Conservation (phyloP, 2,329 filamentous ascomycete genomes). For the Ascochyta koolunga region DNA sequence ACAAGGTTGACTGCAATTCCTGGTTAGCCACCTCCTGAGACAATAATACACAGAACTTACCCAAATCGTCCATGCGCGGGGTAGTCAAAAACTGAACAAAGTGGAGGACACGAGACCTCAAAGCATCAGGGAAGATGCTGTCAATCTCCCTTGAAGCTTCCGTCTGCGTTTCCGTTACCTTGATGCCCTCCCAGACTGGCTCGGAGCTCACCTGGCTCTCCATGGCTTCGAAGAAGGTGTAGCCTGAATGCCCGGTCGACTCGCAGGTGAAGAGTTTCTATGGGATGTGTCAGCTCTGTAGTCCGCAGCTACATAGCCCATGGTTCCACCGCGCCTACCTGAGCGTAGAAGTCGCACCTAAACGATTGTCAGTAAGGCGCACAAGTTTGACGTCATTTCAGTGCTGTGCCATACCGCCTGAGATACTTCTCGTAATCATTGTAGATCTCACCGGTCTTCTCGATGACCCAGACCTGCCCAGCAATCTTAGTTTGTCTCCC, state of each 20-base stretch:
- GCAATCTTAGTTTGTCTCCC: conserved; percentile 34
- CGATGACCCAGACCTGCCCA: conserved; percentile 84
- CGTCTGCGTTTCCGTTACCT: conserved; percentile 48
- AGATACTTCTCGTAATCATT: conserved; percentile 87
- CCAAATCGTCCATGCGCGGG: conserved; percentile 80
- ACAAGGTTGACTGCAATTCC: conserved; percentile 36
- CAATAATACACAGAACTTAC: conserved; percentile 48
- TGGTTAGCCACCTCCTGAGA: conserved; percentile 38
- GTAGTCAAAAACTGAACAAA: conserved; percentile 90
- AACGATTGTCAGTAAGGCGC: conserved; percentile 24
- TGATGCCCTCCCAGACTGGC: conserved; percentile 31
- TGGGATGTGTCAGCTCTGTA: conserved; percentile 28
- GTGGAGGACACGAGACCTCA: conserved; percentile 88
- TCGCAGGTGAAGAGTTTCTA: conserved; percentile 92
- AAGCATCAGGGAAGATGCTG: conserved; percentile 84
- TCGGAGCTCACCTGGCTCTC: conserved; percentile 78
- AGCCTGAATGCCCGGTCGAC: conserved; percentile 88
- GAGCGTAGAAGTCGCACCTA: conserved; percentile 92
- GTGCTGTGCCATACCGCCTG: conserved; percentile 65
- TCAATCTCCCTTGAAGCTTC: conserved; percentile 86
- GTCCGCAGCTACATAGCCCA: background rate
- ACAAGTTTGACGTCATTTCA: conserved; percentile 28
- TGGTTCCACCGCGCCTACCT: conserved; percentile 60
- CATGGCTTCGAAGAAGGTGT: conserved; percentile 91
- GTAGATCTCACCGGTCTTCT: conserved; percentile 89